phyloP scores from a whole-genome alignment of 805 yeast species.

The Candida xiaguanensis region DNA sequence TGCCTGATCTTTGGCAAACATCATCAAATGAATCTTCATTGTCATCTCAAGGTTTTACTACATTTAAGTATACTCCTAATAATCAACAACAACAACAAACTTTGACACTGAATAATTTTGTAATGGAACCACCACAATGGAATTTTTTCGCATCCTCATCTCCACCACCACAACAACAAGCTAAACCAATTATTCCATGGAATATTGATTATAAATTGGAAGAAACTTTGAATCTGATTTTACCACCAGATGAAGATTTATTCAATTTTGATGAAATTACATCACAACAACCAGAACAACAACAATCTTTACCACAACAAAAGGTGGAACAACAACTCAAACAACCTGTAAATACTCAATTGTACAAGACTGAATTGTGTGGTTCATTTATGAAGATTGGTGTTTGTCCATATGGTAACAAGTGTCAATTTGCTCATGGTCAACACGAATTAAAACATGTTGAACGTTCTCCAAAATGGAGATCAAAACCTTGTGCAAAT shows the following conservation, averaged over 20 bases:
- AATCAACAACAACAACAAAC: not conserved
- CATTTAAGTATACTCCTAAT: not conserved
- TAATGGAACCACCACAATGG: constrained; percentile 1
- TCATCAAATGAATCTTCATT: constrained; percentile 10
- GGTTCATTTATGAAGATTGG: constrained; percentile 67
- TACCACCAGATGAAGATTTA: constrained; percentile 11
- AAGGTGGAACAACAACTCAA: no score
- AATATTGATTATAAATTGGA: not conserved
- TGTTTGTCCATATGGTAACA: constrained; percentile 79
- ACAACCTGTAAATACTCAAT: constrained; percentile 49
- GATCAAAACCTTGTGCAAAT: constrained; percentile 87
- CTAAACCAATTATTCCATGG: not conserved
- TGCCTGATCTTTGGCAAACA: constrained; percentile 18
- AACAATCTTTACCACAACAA: no score
- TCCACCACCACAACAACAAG: not conserved
- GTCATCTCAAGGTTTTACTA: not conserved
- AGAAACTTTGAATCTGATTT: not conserved
- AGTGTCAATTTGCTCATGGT: constrained; percentile 96
- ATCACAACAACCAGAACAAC: constrained; percentile 8
- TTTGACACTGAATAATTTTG: no score
- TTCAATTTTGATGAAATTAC: constrained; percentile 12
- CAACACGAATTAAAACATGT: constrained; percentile 67
- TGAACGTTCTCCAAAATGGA: constrained; percentile 77
- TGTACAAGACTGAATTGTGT: constrained; percentile 90
- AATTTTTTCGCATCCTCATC: not conserved